These are phyloP conservation scores for Narthecium ossifragum DNA, from an alignment of 106 monocot genomes.

Conservation along the genomic window DNA sequence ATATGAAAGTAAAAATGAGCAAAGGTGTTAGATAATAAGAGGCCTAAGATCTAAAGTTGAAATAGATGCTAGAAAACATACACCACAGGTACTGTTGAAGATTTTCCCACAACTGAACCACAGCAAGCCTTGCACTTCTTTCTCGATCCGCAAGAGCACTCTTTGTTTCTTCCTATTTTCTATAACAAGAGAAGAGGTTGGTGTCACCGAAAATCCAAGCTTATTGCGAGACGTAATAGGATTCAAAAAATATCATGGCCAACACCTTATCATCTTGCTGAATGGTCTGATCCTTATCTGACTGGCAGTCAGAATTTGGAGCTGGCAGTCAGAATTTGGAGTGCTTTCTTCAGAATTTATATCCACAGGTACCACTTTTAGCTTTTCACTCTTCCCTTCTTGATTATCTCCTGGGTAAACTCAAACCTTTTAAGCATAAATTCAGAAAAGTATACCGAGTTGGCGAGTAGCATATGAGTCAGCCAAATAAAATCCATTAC, in stretches of 20 bases:
- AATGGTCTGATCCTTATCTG: constrained; percentile 1
- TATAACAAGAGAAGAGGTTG: constrained; percentile 2
- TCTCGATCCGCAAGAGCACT: constrained; percentile 32
- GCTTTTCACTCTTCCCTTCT: constrained; percentile 12
- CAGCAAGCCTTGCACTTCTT: constrained; percentile 37
- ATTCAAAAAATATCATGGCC: no score
- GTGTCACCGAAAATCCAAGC: no score
- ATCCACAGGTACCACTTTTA: neutral
- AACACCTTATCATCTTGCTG: constrained; percentile 24
- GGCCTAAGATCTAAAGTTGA: no score
- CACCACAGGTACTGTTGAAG: constrained; percentile 7
- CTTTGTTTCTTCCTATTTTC: constrained; percentile 25
- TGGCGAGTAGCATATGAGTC: no score
- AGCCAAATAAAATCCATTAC: no score
- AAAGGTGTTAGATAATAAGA: no score
- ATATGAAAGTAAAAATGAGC: no score
- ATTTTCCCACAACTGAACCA: constrained; percentile 18
- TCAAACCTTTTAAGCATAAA: constrained; percentile 21
- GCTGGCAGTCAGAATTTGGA: no score
- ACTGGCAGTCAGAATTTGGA: neutral
- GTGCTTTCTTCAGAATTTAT: constrained; percentile 1
- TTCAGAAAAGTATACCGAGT: constrained; percentile 3
- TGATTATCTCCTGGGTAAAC: constrained; percentile 25
- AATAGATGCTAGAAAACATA: neutral
- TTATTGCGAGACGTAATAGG: no score